These are phyloP conservation scores for Plasmodium gaboni DNA, from an alignment of 169 alveolate species.

Conservation along the genomic window DNA sequence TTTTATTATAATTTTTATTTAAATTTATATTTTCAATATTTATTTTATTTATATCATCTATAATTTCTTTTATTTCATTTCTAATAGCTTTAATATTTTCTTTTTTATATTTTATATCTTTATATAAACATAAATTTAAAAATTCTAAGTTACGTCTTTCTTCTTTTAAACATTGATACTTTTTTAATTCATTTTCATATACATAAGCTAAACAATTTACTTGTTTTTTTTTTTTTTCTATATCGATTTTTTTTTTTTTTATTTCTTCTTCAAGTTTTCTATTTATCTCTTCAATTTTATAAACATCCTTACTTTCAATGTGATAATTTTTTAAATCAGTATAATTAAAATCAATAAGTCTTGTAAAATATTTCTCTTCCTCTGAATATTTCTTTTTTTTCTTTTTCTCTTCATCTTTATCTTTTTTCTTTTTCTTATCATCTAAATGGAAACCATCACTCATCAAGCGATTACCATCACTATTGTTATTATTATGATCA, in stretches of 20 bases:
- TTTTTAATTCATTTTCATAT: slow-evolving; percentile 57
- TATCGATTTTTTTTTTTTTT: slow-evolving; percentile 29
- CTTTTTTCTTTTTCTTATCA: not conserved
- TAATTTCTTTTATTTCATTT: slow-evolving; percentile 65
- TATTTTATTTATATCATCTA: slow-evolving; percentile 57
- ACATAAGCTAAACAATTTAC: slow-evolving; percentile 44
- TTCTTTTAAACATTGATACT: slow-evolving; percentile 64
- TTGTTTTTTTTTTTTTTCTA: slow-evolving; percentile 52
- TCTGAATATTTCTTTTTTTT: not conserved
- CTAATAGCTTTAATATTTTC: slow-evolving; percentile 43
- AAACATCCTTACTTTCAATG: slow-evolving; percentile 64
- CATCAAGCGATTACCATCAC: not conserved
- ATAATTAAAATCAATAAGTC: slow-evolving; percentile 48
- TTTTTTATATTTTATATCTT: slow-evolving; percentile 68
- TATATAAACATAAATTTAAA: slow-evolving; percentile 52
- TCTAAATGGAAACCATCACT: not conserved
- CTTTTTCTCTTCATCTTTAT: not conserved
- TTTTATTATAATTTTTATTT: slow-evolving; percentile 36
- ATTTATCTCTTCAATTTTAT: slow-evolving; percentile 63
- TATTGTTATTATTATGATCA: not conserved
- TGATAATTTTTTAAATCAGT: slow-evolving; percentile 27
- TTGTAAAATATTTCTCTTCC: slow-evolving; percentile 38
- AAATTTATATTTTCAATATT: slow-evolving; percentile 48
- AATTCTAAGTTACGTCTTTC: slow-evolving; percentile 71
- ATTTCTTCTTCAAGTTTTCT: slow-evolving; percentile 56